Conservation (phyloP, 2,329 filamentous ascomycete genomes). For the Pezicula neosporulosa region DNA sequence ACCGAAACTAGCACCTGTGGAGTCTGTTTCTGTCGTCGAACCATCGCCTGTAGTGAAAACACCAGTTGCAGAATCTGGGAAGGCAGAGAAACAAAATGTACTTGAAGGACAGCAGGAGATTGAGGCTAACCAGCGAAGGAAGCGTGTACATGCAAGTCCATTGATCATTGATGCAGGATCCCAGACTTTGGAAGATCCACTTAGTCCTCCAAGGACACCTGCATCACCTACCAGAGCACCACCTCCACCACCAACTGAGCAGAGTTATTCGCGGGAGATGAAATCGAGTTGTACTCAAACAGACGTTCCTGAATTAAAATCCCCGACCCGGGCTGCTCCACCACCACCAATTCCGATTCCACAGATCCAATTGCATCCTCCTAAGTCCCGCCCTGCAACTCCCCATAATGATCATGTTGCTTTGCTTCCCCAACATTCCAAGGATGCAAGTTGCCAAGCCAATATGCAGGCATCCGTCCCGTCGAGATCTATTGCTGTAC, state of each 20-base stretch:
- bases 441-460: constrained; percentile 81
- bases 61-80: constrained; percentile 5
- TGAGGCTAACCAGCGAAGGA: constrained; percentile 71
- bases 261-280: constrained; percentile 37
- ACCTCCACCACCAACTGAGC: constrained; percentile 33
- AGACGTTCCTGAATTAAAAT: constrained; percentile 26
- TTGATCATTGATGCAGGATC: constrained; percentile 52
- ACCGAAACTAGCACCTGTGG: constrained; percentile 45
- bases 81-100: constrained; percentile 29
- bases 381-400: constrained; percentile 76
- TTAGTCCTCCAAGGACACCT: constrained; percentile 65
- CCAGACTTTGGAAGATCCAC: constrained; percentile 59
- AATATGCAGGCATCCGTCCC: constrained; percentile 43
- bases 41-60: constrained; percentile 26
- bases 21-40: constrained; percentile 40
- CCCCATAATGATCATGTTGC: constrained; percentile 56
- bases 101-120: constrained; percentile 46
- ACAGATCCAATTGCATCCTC: constrained; percentile 88
- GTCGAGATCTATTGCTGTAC: constrained; percentile 49
- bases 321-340: constrained; percentile 21
- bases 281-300: constrained; percentile 63
- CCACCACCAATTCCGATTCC: constrained; percentile 60
- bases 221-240: constrained; percentile 45
- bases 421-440: constrained; percentile 75
- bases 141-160: constrained; percentile 57